Conservation (phyloP, 2,329 filamentous ascomycete genomes). For the Diaporthe vexans region DNA sequence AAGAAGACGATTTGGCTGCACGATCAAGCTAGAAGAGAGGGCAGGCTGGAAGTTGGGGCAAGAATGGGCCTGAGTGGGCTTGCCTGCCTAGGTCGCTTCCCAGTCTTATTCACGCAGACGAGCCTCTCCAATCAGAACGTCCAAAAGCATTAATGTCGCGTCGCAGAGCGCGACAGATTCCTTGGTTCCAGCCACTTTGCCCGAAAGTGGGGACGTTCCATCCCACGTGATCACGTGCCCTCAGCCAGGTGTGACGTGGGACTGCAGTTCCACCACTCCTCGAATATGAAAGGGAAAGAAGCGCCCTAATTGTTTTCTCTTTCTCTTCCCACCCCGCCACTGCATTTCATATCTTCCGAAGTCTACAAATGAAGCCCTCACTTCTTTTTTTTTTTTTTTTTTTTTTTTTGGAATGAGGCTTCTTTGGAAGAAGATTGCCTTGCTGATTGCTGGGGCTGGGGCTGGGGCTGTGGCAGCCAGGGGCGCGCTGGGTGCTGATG, state of each 20-base stretch:
- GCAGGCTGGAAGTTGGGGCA: too few species aligned
- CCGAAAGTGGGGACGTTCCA: background rate
- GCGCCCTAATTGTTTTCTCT: background rate
- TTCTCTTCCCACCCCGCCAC: background rate
- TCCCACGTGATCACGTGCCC: constrained; percentile 40
- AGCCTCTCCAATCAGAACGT: background rate
- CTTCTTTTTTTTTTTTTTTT: background rate
- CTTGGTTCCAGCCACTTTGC: background rate
- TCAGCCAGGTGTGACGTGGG: background rate
- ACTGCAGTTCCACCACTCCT: background rate
- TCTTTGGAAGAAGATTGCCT: background rate
- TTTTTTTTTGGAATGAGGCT: too few species aligned
- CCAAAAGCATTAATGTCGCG: background rate
- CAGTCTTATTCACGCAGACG: background rate
- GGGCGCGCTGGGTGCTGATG: background rate
- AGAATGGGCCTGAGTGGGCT: too few species aligned
- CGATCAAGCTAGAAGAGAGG: background rate
- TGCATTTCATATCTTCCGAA: background rate
- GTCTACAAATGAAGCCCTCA: background rate
- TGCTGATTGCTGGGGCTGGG: too few species aligned
- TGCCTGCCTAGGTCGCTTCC: constrained; percentile 2
- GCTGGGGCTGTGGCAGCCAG: too few species aligned
- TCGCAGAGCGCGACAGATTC: constrained; percentile 7
- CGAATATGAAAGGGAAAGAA: background rate
- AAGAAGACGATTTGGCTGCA: background rate